Evolutionary conservation across 495 filamentous ascomycete genomes (phyloP), one percentile per base, ranked within the genome.

Genomic region (Hyaloscypha finlandica): DNA sequence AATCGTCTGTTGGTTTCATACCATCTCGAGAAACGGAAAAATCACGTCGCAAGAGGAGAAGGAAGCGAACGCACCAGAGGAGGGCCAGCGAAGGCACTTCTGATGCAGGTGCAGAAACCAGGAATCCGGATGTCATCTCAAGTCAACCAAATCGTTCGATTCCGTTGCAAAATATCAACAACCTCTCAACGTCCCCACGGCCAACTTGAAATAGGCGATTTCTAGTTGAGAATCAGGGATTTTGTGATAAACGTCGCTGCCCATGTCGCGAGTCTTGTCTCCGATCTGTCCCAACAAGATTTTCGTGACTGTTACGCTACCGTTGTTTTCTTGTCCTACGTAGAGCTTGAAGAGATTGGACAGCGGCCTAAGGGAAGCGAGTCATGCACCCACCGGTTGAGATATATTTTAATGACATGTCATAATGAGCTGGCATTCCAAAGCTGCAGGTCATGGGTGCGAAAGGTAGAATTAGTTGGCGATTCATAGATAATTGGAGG

Each of bases 1-100:
- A 77, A 25, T 68, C 57, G 9, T 71, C 76, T 53, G 80, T 76
- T 57, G 67, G 74, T 2, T 77, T 84, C 31, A 60, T 54, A 3
- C 0, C 20, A 31, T 25, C 57, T 12, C 39, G 60, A 48, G 54
- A 66, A 32, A 22, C 45, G 29, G 33, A 31, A 0, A 54, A 35
- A 39, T 31, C 4, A 25, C 31, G 20, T 22, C n/a, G 51, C 45
- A 9, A 9, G 42, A 48, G 37, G 42, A 14, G 42, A 48, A 37
- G 35, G 35, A 48, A 48, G 16, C 9, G 42, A 14, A 48, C 16
- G 16, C 42, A 19, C 11, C 42, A 4, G 16, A 48, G 16, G 16
- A 48, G 4, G 9, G 14, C 11, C 8, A 48, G 42, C 16, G 42
- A 48, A 48, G 16, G 16, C 4, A 4, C 42, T 48, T 4, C 16